Evolutionary conservation across 768 basidiomycete species (phyloP), one percentile per base, ranked within the genome.

Genomic region (Suillus lakei): DNA sequence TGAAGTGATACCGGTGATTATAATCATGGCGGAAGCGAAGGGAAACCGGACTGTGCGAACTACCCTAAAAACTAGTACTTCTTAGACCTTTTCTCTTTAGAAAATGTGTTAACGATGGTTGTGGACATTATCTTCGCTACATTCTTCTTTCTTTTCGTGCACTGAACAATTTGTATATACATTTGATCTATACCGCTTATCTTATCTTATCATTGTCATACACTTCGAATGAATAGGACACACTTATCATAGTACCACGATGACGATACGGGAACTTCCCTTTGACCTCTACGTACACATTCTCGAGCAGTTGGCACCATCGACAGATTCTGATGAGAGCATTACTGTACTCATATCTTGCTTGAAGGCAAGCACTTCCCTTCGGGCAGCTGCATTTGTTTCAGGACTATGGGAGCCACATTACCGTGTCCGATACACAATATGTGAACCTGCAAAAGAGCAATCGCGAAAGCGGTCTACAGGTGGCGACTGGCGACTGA

Each of bases 381-480:
- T 87, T n/a, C 77, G 78, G 32, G 79, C 80, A 63, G 87, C 83
- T 6, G 84, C 84, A 3, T 77, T 74, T 16, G 28, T 79, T 2
- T 62, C 81, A 0, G 62, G 69, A 5, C 61, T 89, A 39, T 90
- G 88, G 88, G 77, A 84, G 68, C 70, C 80, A 0, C 85, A 86
- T 62, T 90, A 88, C 71, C 76, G 67, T 32, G 73, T 61, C 36
- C 83, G 86, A 13, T 90, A 87, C 72, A 76, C 73, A 5, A 77
- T 85, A 67, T 77, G 73, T 67, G 75, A 80, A 55, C 70, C 77
- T 18, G 67, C 61, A 21, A 73, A 69, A 0, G 86, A 89, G 69
- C 66, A 66, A 30, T 70, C 68, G 46, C 79, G 84, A 39, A 74
- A 61, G 54, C 61, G 70, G 21, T 63, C 62, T 9, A 65, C 71